Conservation (phyloP, 1,284 basidiomycete species). For the Trametes polyzona region DNA sequence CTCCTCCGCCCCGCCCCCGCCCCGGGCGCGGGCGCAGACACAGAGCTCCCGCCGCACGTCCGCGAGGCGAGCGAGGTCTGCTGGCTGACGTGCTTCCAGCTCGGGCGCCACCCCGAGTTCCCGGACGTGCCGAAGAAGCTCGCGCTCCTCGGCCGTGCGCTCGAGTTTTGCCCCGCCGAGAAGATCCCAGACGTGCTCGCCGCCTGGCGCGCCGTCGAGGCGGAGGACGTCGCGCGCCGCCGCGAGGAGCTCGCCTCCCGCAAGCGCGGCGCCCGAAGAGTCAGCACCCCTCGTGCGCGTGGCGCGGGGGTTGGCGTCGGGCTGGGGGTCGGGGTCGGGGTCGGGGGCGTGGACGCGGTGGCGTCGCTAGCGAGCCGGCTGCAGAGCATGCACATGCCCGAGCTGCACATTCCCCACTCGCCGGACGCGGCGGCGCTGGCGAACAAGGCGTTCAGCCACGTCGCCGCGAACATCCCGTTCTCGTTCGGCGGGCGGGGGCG, state of each 20-base stretch:
- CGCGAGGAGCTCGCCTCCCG: constrained; percentile 27
- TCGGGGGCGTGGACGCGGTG: constrained; percentile 32
- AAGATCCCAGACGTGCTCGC: constrained; percentile 73
- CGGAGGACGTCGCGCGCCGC: constrained; percentile 59
- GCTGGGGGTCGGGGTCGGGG: no score
- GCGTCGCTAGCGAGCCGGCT: constrained; percentile 63
- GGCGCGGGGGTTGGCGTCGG: no score
- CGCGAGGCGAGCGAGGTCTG: constrained; percentile 77
- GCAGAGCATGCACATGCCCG: constrained; percentile 37
- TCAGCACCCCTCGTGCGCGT: constrained; percentile 17
- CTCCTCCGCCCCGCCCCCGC: constrained; percentile 45
- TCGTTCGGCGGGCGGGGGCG: constrained; percentile 53
- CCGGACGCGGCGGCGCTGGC: constrained; percentile 78
- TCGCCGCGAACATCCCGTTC: constrained; percentile 81
- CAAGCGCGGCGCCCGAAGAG: constrained; percentile 16
- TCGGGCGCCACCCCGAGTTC: constrained; percentile 82
- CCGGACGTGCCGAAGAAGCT: constrained; percentile 69
- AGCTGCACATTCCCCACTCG: constrained; percentile 66
- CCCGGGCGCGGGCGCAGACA: no score
- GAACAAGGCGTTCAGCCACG: constrained; percentile 71
- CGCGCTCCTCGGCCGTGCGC: constrained; percentile 76
- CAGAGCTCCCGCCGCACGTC: constrained; percentile 48
- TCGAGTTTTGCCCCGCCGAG: constrained; percentile 87
- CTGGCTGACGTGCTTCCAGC: constrained; percentile 86
- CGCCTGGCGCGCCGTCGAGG: constrained; percentile 73